Percentiles rank a stretch among this genome's conserved stretches.
Evolutionary conservation across 108 stramenopile species (phyloP).

Genomic region (Cyclostephanos invisitatus): DNA sequence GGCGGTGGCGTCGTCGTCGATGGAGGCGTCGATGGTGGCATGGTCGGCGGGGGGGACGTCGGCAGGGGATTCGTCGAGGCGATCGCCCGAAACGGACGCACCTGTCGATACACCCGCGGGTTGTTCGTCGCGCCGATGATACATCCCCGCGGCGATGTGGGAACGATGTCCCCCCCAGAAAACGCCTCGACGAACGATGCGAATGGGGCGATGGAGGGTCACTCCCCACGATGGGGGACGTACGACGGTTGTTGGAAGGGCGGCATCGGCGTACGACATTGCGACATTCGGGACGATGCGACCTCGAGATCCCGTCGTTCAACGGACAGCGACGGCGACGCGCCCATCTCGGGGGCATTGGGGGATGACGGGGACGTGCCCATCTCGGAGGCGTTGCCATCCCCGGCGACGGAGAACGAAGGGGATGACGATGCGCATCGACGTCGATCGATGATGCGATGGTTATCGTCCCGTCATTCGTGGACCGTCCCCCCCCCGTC

Average conservation of each 20-base stretch:
- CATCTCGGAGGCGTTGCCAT: neutral
- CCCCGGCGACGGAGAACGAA: neutral
- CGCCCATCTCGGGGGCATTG: no score
- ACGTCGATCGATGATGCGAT: neutral
- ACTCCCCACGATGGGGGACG: neutral
- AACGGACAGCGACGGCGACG: neutral
- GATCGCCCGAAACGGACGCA: neutral
- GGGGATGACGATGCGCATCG: neutral
- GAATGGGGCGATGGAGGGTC: neutral
- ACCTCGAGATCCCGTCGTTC: no score
- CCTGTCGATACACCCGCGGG: neutral
- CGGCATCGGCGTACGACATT: no score
- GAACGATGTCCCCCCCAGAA: neutral
- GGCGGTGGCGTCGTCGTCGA: neutral
- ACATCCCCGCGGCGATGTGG: conserved; percentile 9
- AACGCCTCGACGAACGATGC: neutral
- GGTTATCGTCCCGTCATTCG: conserved; percentile 14
- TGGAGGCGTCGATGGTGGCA: neutral
- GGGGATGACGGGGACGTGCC: no score
- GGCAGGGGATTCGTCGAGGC: neutral
- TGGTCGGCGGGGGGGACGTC: neutral
- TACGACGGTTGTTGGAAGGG: no score
- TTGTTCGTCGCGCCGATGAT: conserved; percentile 43
- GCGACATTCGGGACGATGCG: no score
- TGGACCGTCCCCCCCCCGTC: conserved; percentile 42